Evolutionary conservation across 345 rosid genomes (phyloP), one percentile per base, ranked within the genome.

Genomic region (Eucalyptus marginata): DNA sequence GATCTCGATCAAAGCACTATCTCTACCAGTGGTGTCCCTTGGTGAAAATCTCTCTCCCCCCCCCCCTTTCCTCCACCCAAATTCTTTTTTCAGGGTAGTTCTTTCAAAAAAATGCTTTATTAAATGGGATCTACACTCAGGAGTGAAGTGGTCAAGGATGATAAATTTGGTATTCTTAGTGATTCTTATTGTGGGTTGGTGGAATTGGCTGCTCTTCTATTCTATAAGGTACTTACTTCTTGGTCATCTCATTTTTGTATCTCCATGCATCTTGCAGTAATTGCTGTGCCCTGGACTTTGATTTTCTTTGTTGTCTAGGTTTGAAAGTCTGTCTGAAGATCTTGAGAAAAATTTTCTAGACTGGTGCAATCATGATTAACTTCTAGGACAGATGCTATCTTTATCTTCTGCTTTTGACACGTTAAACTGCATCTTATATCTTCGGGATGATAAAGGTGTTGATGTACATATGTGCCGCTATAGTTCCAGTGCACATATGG

Each of bases 1-100:
- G 99, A 97, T 80, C 94, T 97, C 88, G 98, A 97, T 94, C 97
- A 94, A 92, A 92, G 93, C 90, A 92, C 91, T 91, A 91, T 92
- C 88, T 83, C 95, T n/a, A 87, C 90, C 87, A 88, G 93, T 84
- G 93, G 92, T 46, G 90, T 88, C 22, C 86, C 94, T 29, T 87
- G 99, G 99, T 95, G 88, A 89, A 93, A 90, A 22, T 86, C 90
- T 89, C 87, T 87, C 13, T 40, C 86, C 54, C 44, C 50, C 54
- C 29, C 83, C 46, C 44, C 16, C 36, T 4, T 49, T 44, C 9
- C 52, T 13, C 68, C 16, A 27, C 29, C 88, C 40, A 58, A 87
- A n/a, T 76, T 89, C 44, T 51, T 86, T 68, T 88, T 68, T 89
- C 43, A 46, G 71, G 89, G 46, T 88, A 64, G 22, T 31, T 49